Evolutionary conservation across 345 rosid species (phyloP).

Genomic region (Euclidium syriacum): DNA sequence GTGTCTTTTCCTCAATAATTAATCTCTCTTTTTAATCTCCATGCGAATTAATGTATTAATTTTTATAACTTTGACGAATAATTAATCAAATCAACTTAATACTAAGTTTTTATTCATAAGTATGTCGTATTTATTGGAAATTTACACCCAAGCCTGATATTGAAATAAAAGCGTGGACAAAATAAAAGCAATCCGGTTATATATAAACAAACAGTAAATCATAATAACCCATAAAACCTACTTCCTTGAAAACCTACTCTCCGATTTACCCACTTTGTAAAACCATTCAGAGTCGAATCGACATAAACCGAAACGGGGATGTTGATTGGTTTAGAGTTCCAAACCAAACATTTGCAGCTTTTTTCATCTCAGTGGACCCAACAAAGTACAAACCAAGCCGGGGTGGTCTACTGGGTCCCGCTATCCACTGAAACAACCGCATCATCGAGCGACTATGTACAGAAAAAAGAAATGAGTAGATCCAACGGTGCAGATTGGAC

Average conservation of each 20-base stretch:
- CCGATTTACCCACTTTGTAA: not conserved
- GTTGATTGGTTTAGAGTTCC: not conserved
- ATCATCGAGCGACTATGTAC: constrained; percentile 25
- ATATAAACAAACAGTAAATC: not conserved
- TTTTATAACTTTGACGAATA: not conserved
- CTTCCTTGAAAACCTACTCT: not conserved
- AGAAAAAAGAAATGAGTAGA: not conserved
- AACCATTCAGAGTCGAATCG: too few species aligned
- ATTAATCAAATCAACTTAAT: constrained; percentile 9
- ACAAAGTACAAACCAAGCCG: not conserved
- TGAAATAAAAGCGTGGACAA: not conserved
- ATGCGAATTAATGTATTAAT: not conserved
- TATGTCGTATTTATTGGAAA: not conserved
- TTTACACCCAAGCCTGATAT: not conserved
- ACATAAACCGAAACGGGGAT: not conserved
- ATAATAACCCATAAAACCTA: not conserved
- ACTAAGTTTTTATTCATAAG: not conserved
- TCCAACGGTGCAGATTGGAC: constrained; percentile 20
- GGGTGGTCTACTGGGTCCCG: constrained; percentile 14
- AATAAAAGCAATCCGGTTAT: not conserved
- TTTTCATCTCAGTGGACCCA: not conserved
- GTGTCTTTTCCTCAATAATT: constrained; percentile 21
- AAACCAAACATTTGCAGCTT: constrained; percentile 1
- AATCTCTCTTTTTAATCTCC: constrained; percentile 13
- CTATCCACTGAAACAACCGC: constrained; percentile 24